phyloP scores from a whole-genome alignment of 768 basidiomycete genomes.

The Podaxis carcinomalis region DNA sequence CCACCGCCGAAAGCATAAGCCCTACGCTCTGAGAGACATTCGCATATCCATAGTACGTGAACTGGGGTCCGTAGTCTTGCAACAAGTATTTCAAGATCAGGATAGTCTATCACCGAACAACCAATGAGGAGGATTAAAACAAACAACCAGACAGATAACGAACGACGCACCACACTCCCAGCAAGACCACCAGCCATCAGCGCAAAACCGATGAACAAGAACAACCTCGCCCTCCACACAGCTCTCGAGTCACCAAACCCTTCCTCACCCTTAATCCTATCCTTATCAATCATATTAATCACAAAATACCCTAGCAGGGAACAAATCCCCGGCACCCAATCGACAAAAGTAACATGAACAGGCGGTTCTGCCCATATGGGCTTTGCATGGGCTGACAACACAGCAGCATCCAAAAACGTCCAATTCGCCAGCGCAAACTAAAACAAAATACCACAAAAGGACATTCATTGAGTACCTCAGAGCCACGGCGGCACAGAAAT shows the following conservation, averaged over 20 bases:
- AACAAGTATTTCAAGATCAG: conserved; percentile 89
- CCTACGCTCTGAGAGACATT: conserved; percentile 93
- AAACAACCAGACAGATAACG: neutral
- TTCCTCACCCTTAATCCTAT: conserved; percentile 75
- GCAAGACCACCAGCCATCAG: conserved; percentile 97
- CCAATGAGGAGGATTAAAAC: neutral
- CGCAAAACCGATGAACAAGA: conserved; percentile 94
- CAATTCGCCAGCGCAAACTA: conserved; percentile 95
- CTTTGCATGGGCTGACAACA: conserved; percentile 83
- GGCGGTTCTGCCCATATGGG: conserved; percentile 61
- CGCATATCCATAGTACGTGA: conserved; percentile 88
- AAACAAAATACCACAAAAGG: conserved; percentile 1
- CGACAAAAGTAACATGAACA: conserved; percentile 83
- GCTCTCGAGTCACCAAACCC: conserved; percentile 77
- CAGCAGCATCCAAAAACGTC: conserved; percentile 91
- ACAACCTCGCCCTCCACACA: conserved; percentile 87
- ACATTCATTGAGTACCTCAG: neutral
- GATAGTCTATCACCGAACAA: conserved; percentile 54
- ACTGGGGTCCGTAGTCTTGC: conserved; percentile 65
- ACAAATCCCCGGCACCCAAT: conserved; percentile 97
- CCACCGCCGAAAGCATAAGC: conserved; percentile 78
- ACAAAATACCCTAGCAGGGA: conserved; percentile 89
- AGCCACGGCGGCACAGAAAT: neutral
- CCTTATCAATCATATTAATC: conserved; percentile 94
- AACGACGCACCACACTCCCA: conserved; percentile 82